Evolutionary conservation across 2,329 filamentous ascomycete genomes (phyloP), one percentile per base, ranked within the genome.

Genomic region (Hymenoscyphus salicellus): DNA sequence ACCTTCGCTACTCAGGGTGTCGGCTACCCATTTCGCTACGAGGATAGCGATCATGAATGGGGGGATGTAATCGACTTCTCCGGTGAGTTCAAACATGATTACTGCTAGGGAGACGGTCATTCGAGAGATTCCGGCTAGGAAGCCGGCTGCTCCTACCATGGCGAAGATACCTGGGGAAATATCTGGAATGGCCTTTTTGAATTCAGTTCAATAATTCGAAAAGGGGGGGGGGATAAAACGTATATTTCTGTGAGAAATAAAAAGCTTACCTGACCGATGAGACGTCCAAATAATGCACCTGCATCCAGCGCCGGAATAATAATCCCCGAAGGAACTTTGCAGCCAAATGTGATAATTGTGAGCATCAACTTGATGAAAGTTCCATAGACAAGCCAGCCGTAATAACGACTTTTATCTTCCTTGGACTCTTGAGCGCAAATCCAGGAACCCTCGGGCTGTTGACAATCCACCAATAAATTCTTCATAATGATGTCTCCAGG

Each of bases 11-110:
- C 80, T 81, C 20, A 87, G 77, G 2, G 78, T 77, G 71, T 87
- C 84, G 0, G 84, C 84, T 5, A 82, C 79, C 83, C 83, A 87
- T 73, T 86, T 86, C 0, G 84, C 83, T 0, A 84, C 79, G 5
- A 87, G 77, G 63, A 87, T 86, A 6, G 84, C 83, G 26, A 85
- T 79, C 83, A 86, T 86, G 67, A 84, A 81, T 11, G 84, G 83
- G 0, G 85, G 76, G 10, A 84, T 80, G 72, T 85, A 86, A 65
- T 84, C 80, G 7, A 86, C 78, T 69, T 86, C 83, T 46, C 84
- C 84, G 0, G 84, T 86, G 7, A 87, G 77, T 72, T 85, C 84
- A 72, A 86, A 86, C 83, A 86, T 86, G 73, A 86, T 85, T 46
- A 86, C 84, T 8, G 81, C 81, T 6, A 87, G 77, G 1, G 80